Base-by-base conservation (phyloP, 2,329 filamentous ascomycete genomes). In the Anisogramma anomala region DNA sequence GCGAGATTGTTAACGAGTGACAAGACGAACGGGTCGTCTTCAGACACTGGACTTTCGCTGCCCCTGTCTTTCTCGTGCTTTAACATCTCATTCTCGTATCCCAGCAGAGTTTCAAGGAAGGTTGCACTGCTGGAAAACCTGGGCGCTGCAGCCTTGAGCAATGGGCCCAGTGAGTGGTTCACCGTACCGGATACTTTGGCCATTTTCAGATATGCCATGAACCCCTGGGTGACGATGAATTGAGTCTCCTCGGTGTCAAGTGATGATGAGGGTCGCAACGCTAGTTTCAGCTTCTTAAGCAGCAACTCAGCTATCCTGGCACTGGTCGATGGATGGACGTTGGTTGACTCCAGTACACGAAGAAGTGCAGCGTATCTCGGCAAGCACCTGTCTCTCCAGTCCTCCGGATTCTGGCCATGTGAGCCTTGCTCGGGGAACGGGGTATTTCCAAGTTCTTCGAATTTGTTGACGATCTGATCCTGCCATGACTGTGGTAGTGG, bases 191-290 rank as follows among this genome's bases (percentile, higher is more conserved):
- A 65, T 3, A 70, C 67, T 46, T 68, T 71, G 39, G 71, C 76
- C 68, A 84, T 77, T 36, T 74, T 68, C 19, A 85, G 67, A 51
- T 87, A 84, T 4, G 80, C 74, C 43, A 74, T 75, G 53, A 91
- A 85, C 0, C 83, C 84, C 49, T 79, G 78, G 8, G 82, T 83
- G 43, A 81, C 69, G 36, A 84, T 82, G 49, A 91, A 86, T 26
- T 75, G 69, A n/a, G 77, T 73, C 54, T 80, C 72, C 47, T 80
- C 72, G 3, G 73, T 75, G 2, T 70, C 67, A 38, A 77, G 60
- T 9, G 70, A 68, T 5, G 71, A 71, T 2, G 74, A 75, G 6
- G 77, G 75, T 15, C 74, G 66, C 33, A 85, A 61, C 0, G 79
- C 77, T 18, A 79, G 67, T 50, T 77, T 75, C 28, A 85, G 59